Evolutionary conservation across 2,329 filamentous ascomycete species (phyloP), one percentile per base, ranked within the genome.

Genomic region (Xylaria sp.): DNA sequence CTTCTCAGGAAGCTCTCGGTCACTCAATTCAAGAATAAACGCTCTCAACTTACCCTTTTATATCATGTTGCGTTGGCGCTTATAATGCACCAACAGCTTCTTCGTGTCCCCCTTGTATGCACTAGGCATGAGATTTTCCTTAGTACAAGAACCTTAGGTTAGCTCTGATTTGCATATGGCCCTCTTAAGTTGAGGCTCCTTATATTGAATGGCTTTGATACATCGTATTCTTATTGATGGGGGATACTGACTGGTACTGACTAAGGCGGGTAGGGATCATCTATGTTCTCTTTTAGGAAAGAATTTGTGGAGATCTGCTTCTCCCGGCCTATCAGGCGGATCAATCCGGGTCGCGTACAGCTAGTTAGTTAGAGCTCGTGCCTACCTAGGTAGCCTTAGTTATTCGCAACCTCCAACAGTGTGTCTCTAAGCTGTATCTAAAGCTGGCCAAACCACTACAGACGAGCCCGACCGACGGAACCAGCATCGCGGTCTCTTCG

Each of bases 401-500:
- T 42, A 17, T 42, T 17, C 39, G 11, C 11, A 42, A 42, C 9
- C 39, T 17, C 14, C 39, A 17, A 42, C 14, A 42, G 12, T 42
- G 39, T 11, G 12, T 42, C 14, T 17, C 36, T 48, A 19, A n/a
- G n/a, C n/a, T 24, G 39, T 48, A 60, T 42, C 55, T 51, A 24
- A 42, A 39, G 45, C 34, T 42, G 32, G 21, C 51, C 42, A 57
- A 57, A 21, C 45, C 53, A 58, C 48, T 39, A 55, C 56, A 39
- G 47, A 48, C 64, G 30, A 62, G 48, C n/a, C 42, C n/a, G 55
- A 61, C 14, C 36, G 24, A 64, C 61, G 45, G 50, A 36, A 54
- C 21, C 36, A 61, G 51, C 50, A 30, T 51, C 63, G 56, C 19
- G 30, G n/a, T 53, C 58, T 21, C 34, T 54, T 53, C 42, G 30